Base-by-base conservation (phyloP, 2,329 filamentous ascomycete species). In the Microsporum audouinii region DNA sequence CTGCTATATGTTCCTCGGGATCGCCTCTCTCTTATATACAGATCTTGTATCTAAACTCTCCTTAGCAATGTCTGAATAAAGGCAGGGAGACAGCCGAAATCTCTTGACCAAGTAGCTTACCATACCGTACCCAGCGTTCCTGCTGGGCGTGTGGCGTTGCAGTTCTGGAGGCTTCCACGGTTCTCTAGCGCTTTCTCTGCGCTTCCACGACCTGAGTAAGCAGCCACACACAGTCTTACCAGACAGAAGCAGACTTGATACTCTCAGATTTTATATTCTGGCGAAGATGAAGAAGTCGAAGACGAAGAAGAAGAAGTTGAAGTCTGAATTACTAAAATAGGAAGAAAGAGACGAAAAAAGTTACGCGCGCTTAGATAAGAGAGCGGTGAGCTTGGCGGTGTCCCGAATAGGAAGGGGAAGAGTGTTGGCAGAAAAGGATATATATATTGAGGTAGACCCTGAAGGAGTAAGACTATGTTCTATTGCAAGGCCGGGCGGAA, bases 101-200 rank as follows among this genome's bases (percentile, higher is more conserved):
- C 6, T 43, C 12, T 2, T 23, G 51, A 55, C 36, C 31, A 55
- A 36, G 51, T 55, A 55, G 51, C 51, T 55, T 34, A 36, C 51
- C 31, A 14, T 55, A 55, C 33, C 29, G 31, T 36, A 55, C 51
- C 51, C 51, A 29, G 31, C 51, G 51, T 34, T 14, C 51, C 51
- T 55, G 51, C 51, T 55, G 33, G 51, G 51, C 51, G 33, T 36
- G 51, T 55, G 51, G 51, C 51, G 51, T 55, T 29, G 51, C 51
- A 12, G 31, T 65, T 65, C 64, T 62, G 61, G 57, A 60, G 55
- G 59, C 56, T 65, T 65, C 64, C 58, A 64, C 61, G 58, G 41
- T 51, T 47, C 58, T 64, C 63, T 57, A 58, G 57, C 12, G 23
- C 41, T 53, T 57, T 58, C 33, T 58, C 57, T 57, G 27, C 36